Evolutionary conservation across 2,329 filamentous ascomycete species (phyloP).

Genomic region (Fusarium nelsonii): DNA sequence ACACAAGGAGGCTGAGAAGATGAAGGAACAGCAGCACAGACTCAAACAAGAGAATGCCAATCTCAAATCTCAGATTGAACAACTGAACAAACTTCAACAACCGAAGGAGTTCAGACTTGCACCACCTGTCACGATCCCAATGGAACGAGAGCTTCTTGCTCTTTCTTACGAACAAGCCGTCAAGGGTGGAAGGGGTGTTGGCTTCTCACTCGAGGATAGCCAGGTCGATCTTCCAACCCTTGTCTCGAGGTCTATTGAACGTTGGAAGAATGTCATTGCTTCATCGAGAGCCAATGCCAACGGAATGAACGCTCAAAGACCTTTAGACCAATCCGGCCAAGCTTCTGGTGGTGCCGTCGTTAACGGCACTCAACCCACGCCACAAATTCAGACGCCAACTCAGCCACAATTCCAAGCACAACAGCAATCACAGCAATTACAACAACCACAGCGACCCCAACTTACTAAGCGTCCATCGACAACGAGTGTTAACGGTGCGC

Average conservation of each 20-base stretch:
- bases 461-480: constrained; percentile 50
- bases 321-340: constrained; percentile 57
- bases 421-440: constrained; percentile 28
- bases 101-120: constrained; percentile 69
- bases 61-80: constrained; percentile 69
- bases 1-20: constrained; percentile 65
- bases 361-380: constrained; percentile 37
- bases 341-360: constrained; percentile 36
- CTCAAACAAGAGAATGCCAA: constrained; percentile 69
- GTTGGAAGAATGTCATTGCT: constrained; percentile 73
- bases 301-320: constrained; percentile 64
- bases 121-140: constrained; percentile 64
- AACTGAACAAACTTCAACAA: constrained; percentile 69
- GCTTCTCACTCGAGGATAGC: constrained; percentile 63
- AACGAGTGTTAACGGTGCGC: constrained; percentile 52
- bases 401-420: constrained; percentile 40
- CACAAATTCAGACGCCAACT: constrained; percentile 40
- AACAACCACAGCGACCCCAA: constrained; percentile 35
- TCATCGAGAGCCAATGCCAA: constrained; percentile 58
- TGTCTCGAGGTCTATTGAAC: constrained; percentile 67
- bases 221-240: constrained; percentile 65
- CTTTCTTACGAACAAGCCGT: constrained; percentile 61
- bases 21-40: constrained; percentile 63
- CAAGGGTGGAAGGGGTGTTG: constrained; percentile 57
- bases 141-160: constrained; percentile 63